These are phyloP conservation scores for Suillus placidus DNA, from an alignment of 768 basidiomycete species.

Conservation along the genomic window DNA sequence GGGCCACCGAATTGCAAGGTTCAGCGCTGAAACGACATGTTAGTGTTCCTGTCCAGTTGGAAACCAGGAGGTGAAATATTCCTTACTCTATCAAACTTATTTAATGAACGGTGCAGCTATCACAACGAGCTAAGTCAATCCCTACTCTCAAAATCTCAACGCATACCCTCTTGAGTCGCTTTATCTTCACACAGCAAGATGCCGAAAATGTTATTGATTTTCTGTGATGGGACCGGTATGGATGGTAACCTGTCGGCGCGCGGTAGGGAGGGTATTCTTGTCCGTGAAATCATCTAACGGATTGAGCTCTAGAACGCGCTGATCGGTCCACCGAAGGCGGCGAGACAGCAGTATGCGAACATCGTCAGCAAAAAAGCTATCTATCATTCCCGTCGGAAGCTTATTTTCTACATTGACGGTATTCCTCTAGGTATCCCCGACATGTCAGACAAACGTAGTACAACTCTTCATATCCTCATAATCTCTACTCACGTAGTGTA, in stretches of 20 bases:
- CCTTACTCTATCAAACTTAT: no score
- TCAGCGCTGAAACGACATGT: no score
- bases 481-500: neutral
- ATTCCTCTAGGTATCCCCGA: neutral
- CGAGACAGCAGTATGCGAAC: neutral
- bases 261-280: neutral
- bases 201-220: constrained; percentile 12
- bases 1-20: no score
- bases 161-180: neutral
- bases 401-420: neutral
- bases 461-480: neutral
- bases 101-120: neutral
- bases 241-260: constrained; percentile 9
- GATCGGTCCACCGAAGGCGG: neutral
- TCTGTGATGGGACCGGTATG: constrained; percentile 19
- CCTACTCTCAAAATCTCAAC: neutral
- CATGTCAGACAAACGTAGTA: neutral
- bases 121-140: neutral
- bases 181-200: neutral
- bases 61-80: no score
- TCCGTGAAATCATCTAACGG: neutral
- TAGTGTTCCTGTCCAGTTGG: no score
- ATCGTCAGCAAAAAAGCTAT: neutral
- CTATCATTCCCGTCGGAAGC: neutral
- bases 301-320: neutral